A percentile compares a stretch with the other conserved stretches of the same genome.
phyloP scores from a whole-genome alignment of 1,139 yeast species.

The Sugiyamaella neomexicana region DNA sequence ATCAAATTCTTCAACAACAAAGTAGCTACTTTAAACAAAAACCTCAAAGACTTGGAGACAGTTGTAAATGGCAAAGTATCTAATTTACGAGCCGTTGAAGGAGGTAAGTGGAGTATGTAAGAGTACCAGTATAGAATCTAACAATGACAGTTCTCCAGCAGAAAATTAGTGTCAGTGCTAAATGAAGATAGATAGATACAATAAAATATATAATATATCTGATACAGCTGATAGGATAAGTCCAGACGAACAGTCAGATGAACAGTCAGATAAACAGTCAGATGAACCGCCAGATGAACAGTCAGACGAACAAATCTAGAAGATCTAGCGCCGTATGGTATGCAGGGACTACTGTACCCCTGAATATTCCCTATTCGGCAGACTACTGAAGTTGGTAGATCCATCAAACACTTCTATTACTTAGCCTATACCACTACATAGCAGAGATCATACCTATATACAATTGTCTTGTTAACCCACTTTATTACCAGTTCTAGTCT shows the following conservation, averaged over 20 bases:
- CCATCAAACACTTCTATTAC: no score
- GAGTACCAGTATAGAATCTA: background rate
- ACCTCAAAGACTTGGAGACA: slow-evolving; percentile 69
- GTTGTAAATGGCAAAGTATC: slow-evolving; percentile 50
- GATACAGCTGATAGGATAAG: no score
- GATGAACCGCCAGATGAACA: no score
- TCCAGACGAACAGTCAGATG: no score
- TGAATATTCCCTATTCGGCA: no score
- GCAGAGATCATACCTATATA: no score
- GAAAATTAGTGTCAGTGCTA: slow-evolving; percentile 6
- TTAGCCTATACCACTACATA: no score
- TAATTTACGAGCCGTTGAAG: slow-evolving; percentile 39
- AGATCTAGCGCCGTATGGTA: background rate
- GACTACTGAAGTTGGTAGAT: no score
- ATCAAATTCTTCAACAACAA: slow-evolving; percentile 71
- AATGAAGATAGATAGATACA: background rate
- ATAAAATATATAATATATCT: no score
- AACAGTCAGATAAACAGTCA: no score
- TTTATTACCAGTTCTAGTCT: slow-evolving; percentile 23
- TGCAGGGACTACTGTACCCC: no score
- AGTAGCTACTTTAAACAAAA: slow-evolving; percentile 68
- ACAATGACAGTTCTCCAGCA: slow-evolving; percentile 12
- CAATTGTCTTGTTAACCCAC: background rate
- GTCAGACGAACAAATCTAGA: no score
- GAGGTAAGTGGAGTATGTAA: slow-evolving; percentile 17